Evolutionary conservation across 306 rosid species (phyloP), one percentile per base, ranked within the genome.

Genomic region (Carpinus fangiana): DNA sequence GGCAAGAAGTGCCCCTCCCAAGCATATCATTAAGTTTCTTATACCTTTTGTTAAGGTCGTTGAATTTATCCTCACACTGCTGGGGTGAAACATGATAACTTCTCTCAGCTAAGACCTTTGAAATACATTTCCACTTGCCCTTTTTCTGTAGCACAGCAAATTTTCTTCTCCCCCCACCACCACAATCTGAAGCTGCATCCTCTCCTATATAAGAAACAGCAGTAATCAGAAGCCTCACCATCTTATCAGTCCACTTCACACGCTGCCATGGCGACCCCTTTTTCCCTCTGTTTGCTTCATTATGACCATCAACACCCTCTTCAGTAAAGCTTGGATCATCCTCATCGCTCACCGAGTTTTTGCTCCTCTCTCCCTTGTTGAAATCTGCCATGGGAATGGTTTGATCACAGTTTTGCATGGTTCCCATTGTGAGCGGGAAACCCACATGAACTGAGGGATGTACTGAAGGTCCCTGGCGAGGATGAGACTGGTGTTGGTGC

Each of bases 21-120:
- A 94, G 88, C 90, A 94, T 87, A 64, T 92, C 98, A 51, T 90
- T 92, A 76, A 94, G 97, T 73, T 86, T 87, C 85, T 94, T 92
- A 72, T 94, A 94, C 82, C 98, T 86, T 81, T 94, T 94, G 79
- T 90, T 94, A 56, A 94, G 97, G 81, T 94, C 98, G 71, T 94
- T 94, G 79, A 94, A 92, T 61, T 94, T 94, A 86, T 92, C 98
- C 91, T 94, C 98, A 73, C 98, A 94, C 73, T 94, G 97, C 87
- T 92, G 98, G 11, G 98, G 98, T 5, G 98, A 94, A 77, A 92
- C 98, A 79, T 82, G 92, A 79, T 70, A 84, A 70, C 92, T 89
- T 84, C 98, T 94, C 86, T 94, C 93, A 67, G 93, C 96, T 94
- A 94, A 92, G 75, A 88, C 97, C 90, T 89, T 94, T 62, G 98